Evolutionary conservation across 495 filamentous ascomycete genomes (phyloP).

Genomic region (Aspergillus saccharolyticus): DNA sequence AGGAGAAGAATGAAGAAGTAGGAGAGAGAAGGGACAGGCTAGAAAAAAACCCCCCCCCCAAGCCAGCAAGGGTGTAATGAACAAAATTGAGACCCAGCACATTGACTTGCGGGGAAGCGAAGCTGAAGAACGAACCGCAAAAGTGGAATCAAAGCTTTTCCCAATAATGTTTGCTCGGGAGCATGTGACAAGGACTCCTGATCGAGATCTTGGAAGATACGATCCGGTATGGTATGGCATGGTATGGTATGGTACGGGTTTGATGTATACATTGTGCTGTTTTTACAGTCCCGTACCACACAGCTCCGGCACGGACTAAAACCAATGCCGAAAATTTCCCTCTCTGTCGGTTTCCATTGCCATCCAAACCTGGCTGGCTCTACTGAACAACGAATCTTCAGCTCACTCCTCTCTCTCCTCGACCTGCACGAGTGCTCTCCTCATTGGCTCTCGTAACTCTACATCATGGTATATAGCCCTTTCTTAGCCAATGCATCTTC

Average conservation of each 20-base stretch:
- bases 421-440: not conserved
- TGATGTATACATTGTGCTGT: too few relatives aligned
- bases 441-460: not conserved
- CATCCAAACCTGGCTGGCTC: constrained; percentile 5
- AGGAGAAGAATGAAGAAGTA: constrained; percentile 2
- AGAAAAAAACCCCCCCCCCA: too few relatives aligned
- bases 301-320: constrained; percentile 1
- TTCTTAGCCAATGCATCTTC: not conserved
- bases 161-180: constrained; percentile 5
- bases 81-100: too few relatives aligned
- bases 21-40: constrained; percentile 11
- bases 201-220: too few relatives aligned
- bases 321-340: constrained; percentile 38
- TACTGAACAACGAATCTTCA: too few relatives aligned
- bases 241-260: too few relatives aligned
- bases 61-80: too few relatives aligned
- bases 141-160: constrained; percentile 27
- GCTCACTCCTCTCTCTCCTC: not conserved
- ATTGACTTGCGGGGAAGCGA: constrained; percentile 10
- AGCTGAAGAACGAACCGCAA: not conserved
- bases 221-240: too few relatives aligned
- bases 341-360: constrained; percentile 27
- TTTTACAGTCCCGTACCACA: not conserved
- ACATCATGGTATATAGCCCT: constrained; percentile 15
- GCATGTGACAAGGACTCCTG: constrained; percentile 17